Base-by-base conservation (phyloP, 2,329 filamentous ascomycete species). In the Pseudogymnoascus sp. region DNA sequence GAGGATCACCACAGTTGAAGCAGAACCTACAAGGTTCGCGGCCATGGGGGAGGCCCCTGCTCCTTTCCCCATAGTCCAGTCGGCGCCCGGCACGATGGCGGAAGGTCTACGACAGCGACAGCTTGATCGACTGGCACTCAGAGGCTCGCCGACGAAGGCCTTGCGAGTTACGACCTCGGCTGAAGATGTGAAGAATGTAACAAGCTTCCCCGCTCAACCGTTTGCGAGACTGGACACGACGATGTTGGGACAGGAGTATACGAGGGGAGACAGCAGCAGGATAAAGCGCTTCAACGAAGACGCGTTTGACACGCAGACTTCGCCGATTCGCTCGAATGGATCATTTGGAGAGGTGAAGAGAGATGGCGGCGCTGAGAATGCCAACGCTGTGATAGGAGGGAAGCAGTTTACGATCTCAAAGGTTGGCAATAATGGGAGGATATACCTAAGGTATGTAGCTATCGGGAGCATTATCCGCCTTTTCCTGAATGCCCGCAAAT, bases 361-460 rank as follows among this genome's bases (percentile, higher is more conserved):
- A 67, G 82, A 85, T 60, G 76, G 85, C 62, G 75, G 78, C n/a
- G 79, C 82, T 9, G 87, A 90, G 69, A 81, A 81, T 62, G 75
- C 79, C 62, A 83, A 85, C 54, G 82, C 79, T 60, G 81, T 83
- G 35, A 65, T 70, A 62, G 71, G 71, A 67, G 71, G 71, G 14
- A 65, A 71, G 39, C 70, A 71, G 69, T 92, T 93, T 71, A 86
- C 88, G 2, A 89, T 93, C 60, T 85, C 87, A 58, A 92, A 92
- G 73, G 89, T 93, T 63, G 89, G 89, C 22, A 89, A 91, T 71
- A 91, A 92, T 74, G 89, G 89, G 38, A 86, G 86, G 71, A 90
- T 93, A 73, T 93, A 91, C 74, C 73, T 93, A 67, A 89, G 88
- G 88, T 92, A 63, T 64, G 61, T 58, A 63, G 58, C 60, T 65